phyloP scores from a whole-genome alignment of 1,284 basidiomycete genomes.

The Apiotrichum mycotoxinovorans region DNA sequence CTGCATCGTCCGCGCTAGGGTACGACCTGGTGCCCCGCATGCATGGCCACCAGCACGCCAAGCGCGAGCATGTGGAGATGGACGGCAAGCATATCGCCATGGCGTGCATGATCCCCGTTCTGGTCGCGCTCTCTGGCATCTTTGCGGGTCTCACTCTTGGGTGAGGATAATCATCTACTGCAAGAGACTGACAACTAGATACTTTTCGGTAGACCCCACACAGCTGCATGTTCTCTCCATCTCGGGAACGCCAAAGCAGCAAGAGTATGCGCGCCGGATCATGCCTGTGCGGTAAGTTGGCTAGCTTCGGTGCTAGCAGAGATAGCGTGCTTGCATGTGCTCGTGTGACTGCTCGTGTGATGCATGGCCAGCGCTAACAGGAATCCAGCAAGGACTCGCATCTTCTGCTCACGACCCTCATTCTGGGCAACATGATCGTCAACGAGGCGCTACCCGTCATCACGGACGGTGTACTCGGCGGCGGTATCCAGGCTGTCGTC shows the following conservation, averaged over 20 bases:
- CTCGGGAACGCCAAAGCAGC: slow-evolving; percentile 76
- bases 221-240: slow-evolving; percentile 82
- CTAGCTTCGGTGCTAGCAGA: not conserved
- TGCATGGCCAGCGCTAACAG: not conserved
- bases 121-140: slow-evolving; percentile 57
- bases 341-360: not conserved
- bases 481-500: slow-evolving; percentile 70
- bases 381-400: slow-evolving; percentile 64
- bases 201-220: slow-evolving; percentile 90
- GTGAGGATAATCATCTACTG: slow-evolving; percentile 18
- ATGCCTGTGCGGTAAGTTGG: slow-evolving; percentile 65
- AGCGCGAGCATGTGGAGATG: slow-evolving; percentile 4
- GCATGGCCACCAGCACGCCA: not conserved
- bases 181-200: slow-evolving; percentile 54
- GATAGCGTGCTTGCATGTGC: not conserved
- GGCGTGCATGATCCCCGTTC: slow-evolving; percentile 57
- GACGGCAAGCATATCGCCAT: slow-evolving; percentile 25
- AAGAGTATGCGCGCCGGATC: slow-evolving; percentile 75
- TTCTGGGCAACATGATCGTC: slow-evolving; percentile 81
- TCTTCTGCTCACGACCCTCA: slow-evolving; percentile 73
- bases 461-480: slow-evolving; percentile 74
- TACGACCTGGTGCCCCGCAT: slow-evolving; percentile 6
- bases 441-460: slow-evolving; percentile 87
- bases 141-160: slow-evolving; percentile 57
- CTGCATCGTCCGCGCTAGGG: not conserved